Conservation (phyloP, 768 basidiomycete genomes). For the Cubamyces sp. region DNA sequence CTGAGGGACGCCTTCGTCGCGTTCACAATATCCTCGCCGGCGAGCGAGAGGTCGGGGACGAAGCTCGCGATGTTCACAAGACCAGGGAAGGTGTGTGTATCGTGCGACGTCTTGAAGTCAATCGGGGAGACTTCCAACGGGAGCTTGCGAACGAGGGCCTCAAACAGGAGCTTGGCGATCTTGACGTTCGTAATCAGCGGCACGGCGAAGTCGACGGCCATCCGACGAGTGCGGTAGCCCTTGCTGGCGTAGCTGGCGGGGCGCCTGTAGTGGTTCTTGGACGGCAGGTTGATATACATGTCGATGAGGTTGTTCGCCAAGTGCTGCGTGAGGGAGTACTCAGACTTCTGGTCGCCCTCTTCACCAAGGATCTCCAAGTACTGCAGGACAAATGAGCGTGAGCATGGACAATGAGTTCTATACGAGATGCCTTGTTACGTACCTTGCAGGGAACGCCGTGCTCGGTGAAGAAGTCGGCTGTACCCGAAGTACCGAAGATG, state of each 20-base stretch:
- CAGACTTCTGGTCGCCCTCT: slow-evolving; percentile 85
- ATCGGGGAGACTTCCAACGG: slow-evolving; percentile 87
- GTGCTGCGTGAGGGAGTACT: slow-evolving; percentile 97
- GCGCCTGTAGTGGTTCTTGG: slow-evolving; percentile 95
- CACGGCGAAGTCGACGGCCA: slow-evolving; percentile 98
- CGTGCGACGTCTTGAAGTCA: slow-evolving; percentile 94
- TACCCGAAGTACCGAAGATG: slow-evolving; percentile 96
- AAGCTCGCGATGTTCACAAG: slow-evolving; percentile 88
- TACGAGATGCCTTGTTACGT: slow-evolving; percentile 1
- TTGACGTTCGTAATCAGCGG: slow-evolving; percentile 99
- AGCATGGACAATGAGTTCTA: background rate
- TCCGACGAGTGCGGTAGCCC: slow-evolving; percentile 94
- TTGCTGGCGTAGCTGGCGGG: slow-evolving; percentile 97
- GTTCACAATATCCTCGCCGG: slow-evolving; percentile 62
- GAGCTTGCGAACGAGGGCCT: slow-evolving; percentile 89
- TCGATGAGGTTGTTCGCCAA: slow-evolving; percentile 97
- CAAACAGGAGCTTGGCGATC: slow-evolving; percentile 94
- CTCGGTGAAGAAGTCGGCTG: slow-evolving; percentile 96
- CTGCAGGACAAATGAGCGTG: slow-evolving; percentile 39
- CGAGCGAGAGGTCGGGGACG: slow-evolving; percentile 68
- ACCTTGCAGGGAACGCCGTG: slow-evolving; percentile 97
- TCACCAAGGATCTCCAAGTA: slow-evolving; percentile 90
- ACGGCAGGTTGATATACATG: slow-evolving; percentile 99
- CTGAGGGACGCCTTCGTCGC: slow-evolving; percentile 83
- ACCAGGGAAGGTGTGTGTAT: slow-evolving; percentile 89